phyloP scores from a whole-genome alignment of 2,329 filamentous ascomycete genomes.

The Chaetomiaceae sp. region DNA sequence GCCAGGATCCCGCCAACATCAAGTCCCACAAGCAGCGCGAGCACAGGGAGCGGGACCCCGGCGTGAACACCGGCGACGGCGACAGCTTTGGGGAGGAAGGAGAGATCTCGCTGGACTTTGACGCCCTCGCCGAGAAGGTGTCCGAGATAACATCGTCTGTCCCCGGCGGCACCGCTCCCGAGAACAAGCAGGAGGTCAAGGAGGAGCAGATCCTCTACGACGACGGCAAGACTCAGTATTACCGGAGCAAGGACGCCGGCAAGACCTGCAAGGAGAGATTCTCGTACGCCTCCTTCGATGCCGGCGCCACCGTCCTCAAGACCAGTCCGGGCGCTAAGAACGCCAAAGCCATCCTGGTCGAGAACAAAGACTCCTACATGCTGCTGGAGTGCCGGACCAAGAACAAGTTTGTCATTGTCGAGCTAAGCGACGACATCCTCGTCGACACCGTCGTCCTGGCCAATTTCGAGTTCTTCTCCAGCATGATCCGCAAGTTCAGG shows the following conservation, averaged over 20 bases:
- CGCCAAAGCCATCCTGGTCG: constrained; percentile 79
- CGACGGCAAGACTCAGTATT: constrained; percentile 48
- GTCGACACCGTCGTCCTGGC: constrained; percentile 96
- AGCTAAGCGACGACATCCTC: constrained; percentile 79
- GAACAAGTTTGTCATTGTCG: constrained; percentile 92
- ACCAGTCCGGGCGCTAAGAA: constrained; percentile 84
- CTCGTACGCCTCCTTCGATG: constrained; percentile 96
- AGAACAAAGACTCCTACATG: constrained; percentile 99
- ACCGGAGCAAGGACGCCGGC: constrained; percentile 85
- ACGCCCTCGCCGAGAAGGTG: constrained; percentile 44
- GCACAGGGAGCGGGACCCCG: constrained; percentile 45
- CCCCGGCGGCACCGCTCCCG: constrained; percentile 24
- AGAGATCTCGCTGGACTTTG: constrained; percentile 66
- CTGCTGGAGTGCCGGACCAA: constrained; percentile 80
- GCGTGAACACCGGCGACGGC: constrained; percentile 61
- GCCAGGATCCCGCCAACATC: constrained; percentile 66
- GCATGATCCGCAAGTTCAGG: constrained; percentile 86
- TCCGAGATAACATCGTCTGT: constrained; percentile 39
- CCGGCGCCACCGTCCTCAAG: constrained; percentile 88
- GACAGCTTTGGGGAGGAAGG: constrained; percentile 81
- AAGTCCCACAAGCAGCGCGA: constrained; percentile 56
- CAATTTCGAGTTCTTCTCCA: constrained; percentile 99
- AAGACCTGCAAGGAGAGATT: constrained; percentile 97
- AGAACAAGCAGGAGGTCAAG: constrained; percentile 29
- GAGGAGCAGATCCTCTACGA: constrained; percentile 44